phyloP scores from a whole-genome alignment of 768 basidiomycete genomes.

The Trametes cubensis region DNA sequence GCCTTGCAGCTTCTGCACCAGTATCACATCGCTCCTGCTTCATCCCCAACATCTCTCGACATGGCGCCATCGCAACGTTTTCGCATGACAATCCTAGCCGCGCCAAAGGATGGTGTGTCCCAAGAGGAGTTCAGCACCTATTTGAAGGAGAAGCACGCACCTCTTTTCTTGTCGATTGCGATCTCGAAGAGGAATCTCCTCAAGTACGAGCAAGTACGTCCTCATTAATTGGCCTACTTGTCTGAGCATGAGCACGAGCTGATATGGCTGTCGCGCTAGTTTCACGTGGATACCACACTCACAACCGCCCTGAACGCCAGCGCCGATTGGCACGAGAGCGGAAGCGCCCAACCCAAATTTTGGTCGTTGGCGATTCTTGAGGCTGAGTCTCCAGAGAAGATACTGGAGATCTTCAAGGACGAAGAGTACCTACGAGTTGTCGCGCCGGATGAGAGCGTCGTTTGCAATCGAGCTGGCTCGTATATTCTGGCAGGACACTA shows the following conservation, averaged over 20 bases:
- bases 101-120: neutral
- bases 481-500: neutral
- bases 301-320: neutral
- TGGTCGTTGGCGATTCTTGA: neutral
- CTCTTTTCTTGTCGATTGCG: neutral
- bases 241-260: too few relatives aligned
- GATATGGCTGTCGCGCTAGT: neutral
- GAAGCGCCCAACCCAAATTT: neutral
- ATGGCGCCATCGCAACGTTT: neutral
- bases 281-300: neutral
- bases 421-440: conserved; percentile 5
- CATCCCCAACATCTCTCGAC: neutral
- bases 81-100: neutral
- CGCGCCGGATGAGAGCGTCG: neutral
- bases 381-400: conserved; percentile 7
- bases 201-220: neutral
- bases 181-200: neutral
- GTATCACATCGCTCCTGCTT: neutral
- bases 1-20: neutral
- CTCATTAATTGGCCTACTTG: too few relatives aligned
- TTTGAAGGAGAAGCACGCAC: neutral
- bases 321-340: neutral
- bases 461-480: too few relatives aligned
- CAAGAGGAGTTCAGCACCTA: neutral
- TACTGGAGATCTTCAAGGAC: conserved; percentile 7